Evolutionary conservation across 2,329 filamentous ascomycete species (phyloP).

Genomic region (Sodiomyces alkalinus): DNA sequence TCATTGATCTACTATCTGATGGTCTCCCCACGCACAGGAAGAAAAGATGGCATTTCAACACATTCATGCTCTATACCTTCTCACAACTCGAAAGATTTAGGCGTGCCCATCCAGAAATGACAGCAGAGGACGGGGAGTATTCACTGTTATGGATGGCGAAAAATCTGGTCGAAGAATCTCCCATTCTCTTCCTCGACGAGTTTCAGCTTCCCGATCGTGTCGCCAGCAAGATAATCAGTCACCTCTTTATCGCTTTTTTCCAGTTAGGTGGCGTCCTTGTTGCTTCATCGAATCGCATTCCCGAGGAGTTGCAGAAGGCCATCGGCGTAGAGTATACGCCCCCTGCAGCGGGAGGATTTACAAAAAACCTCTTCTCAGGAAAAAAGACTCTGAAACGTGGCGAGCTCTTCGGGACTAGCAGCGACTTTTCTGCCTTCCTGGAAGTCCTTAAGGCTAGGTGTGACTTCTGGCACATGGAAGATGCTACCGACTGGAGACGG

Average conservation of each 20-base stretch:
- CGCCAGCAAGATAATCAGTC: conserved; percentile 64
- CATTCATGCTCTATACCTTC: conserved; percentile 68
- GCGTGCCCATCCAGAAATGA: conserved; percentile 22
- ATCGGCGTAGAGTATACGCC: conserved; percentile 53
- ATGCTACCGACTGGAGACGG: conserved; percentile 54
- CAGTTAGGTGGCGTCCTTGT: conserved; percentile 68
- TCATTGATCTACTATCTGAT: conserved; percentile 69
- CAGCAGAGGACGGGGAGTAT: conserved; percentile 33
- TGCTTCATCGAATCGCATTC: conserved; percentile 71
- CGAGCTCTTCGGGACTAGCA: conserved; percentile 42
- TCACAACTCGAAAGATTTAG: conserved; percentile 51
- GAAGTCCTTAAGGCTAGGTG: conserved; percentile 64
- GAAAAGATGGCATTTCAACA: conserved; percentile 69
- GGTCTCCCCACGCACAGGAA: conserved; percentile 61
- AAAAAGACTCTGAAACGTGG: conserved; percentile 17
- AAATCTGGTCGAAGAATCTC: conserved; percentile 58
- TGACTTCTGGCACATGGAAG: conserved; percentile 75
- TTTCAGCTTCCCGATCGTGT: conserved; percentile 71
- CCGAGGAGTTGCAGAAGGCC: conserved; percentile 64
- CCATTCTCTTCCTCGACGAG: conserved; percentile 68
- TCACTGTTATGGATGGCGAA: conserved; percentile 60
- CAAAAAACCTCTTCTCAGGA: conserved; percentile 26
- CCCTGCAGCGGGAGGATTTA: conserved; percentile 35
- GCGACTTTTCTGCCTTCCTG: conserved; percentile 63
- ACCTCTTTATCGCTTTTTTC: conserved; percentile 67